Evolutionary conservation across 83 land plant species (phyloP).

Genomic region (Thuja plicata): DNA sequence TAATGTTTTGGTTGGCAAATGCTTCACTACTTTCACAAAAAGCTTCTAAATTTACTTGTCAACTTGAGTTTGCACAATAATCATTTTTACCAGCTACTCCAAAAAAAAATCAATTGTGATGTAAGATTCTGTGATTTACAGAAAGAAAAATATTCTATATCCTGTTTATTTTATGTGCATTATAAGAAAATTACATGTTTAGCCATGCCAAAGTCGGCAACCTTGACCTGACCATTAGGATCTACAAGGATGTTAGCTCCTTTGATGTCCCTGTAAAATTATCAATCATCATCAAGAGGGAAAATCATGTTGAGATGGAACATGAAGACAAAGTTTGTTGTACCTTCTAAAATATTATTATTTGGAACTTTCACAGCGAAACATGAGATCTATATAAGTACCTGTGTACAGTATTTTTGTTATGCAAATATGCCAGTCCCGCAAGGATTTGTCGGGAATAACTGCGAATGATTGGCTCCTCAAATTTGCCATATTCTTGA

Average conservation of each 20-base stretch:
- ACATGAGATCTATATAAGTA: constrained; percentile 11
- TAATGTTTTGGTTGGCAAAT: neutral
- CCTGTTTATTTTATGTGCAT: neutral
- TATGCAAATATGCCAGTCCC: constrained; percentile 86
- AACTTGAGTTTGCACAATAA: neutral
- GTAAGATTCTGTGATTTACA: no score
- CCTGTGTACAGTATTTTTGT: constrained; percentile 87
- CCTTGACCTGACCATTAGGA: constrained; percentile 69
- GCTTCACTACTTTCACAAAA: neutral
- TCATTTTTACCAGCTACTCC: neutral
- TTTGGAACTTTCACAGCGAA: neutral
- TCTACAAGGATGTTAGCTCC: constrained; percentile 83
- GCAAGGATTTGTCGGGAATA: constrained; percentile 90
- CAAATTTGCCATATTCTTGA: constrained; percentile 90
- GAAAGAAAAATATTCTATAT: neutral
- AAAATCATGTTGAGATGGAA: neutral
- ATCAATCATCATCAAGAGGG: neutral
- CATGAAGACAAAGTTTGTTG: neutral
- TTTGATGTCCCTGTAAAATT: constrained; percentile 66
- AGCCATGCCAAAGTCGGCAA: constrained; percentile 83
- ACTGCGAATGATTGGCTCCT: constrained; percentile 82
- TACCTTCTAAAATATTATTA: neutral
- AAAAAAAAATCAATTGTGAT: neutral
- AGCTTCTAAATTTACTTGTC: neutral
- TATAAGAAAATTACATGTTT: constrained; percentile 53